A percentile compares a stretch with the other conserved stretches of the same genome.
Evolutionary conservation across 73 alveolate genomes (phyloP).

Genomic region (Effrenium voratum): DNA sequence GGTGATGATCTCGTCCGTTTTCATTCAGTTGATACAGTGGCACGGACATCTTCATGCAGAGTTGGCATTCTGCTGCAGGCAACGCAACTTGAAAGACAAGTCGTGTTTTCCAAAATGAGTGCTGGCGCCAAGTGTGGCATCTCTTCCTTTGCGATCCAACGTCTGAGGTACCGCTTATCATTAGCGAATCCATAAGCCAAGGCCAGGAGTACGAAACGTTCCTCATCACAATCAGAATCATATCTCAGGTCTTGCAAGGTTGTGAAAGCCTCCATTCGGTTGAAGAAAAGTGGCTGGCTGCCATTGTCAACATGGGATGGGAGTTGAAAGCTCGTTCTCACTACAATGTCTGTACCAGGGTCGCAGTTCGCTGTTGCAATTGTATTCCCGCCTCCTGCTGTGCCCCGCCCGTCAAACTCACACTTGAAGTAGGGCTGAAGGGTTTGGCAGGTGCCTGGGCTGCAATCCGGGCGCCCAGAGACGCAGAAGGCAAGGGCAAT

Average conservation of each 20-base stretch:
- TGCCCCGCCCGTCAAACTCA: conserved; percentile 27
- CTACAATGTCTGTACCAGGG: conserved; percentile 11
- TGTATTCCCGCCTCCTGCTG: conserved; percentile 47
- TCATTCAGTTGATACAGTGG: neutral
- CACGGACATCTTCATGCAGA: conserved; percentile 22
- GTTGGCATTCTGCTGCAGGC: neutral
- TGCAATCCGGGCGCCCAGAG: conserved; percentile 20
- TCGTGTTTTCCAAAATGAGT: neutral
- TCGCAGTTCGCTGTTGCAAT: conserved; percentile 5
- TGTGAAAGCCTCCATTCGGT: neutral
- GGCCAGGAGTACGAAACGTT: conserved; percentile 1
- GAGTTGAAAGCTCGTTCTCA: conserved; percentile 41
- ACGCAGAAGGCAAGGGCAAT: conserved; percentile 25
- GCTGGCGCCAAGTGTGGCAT: conserved; percentile 13
- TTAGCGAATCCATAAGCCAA: neutral
- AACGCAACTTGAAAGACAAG: neutral
- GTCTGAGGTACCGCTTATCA: conserved; percentile 4
- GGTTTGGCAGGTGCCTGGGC: conserved; percentile 38
- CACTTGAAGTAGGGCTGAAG: conserved; percentile 19
- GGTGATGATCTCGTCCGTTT: neutral
- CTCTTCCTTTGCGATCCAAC: conserved; percentile 31
- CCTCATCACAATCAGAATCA: neutral
- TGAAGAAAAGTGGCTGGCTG: neutral
- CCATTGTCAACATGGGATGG: conserved; percentile 14
- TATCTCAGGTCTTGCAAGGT: neutral